Evolutionary conservation across 345 rosid species (phyloP), one percentile per base, ranked within the genome.

Genomic region (Camelina hispida): DNA sequence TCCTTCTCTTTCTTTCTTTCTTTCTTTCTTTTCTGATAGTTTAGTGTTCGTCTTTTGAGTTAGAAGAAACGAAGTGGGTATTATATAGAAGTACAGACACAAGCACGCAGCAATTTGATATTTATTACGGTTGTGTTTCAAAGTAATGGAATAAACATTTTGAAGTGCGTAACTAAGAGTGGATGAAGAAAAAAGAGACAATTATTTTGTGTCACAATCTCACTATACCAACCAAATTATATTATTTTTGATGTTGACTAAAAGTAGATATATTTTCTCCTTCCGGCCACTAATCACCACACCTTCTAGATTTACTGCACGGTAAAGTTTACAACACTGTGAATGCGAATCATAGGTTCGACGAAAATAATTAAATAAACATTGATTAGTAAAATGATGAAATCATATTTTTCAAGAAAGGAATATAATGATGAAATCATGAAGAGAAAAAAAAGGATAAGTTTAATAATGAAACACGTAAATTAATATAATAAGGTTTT

Each of bases 171-270:
- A 30, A 50, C 37, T 34, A 34, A 34, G 37, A 34, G 37, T 34
- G 56, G 73, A 59, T 34, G 47, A 58, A 48, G 15, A 68, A 17
- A 75, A 43, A 60, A 67, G 30, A 20, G 64, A 62, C 37, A 17
- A 54, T 69, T 25, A 69, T 76, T 76, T 69, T 38, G 71, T 69
- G 80, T 76, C 80, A 69, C 71, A 22, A 54, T 55, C 75, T 61
- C 70, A 76, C 69, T 22, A 53, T 8, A 55, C 63, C 65, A 69
- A 53, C 51, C 63, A 62, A 68, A 44, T 55, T 55, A 56, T 6
- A 60, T 32, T 51, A 60, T 61, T 60, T 40, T 22, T 30, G 62
- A 50, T 58, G 73, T 34, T 50, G 73, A 38, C 61, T 43, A 14
- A 18, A 2, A 52, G 4, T 3, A 9, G 9, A 6, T 46, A 46